Evolutionary conservation across 73 alveolate genomes (phyloP).

Genomic region (Symbiodinium pilosum): DNA sequence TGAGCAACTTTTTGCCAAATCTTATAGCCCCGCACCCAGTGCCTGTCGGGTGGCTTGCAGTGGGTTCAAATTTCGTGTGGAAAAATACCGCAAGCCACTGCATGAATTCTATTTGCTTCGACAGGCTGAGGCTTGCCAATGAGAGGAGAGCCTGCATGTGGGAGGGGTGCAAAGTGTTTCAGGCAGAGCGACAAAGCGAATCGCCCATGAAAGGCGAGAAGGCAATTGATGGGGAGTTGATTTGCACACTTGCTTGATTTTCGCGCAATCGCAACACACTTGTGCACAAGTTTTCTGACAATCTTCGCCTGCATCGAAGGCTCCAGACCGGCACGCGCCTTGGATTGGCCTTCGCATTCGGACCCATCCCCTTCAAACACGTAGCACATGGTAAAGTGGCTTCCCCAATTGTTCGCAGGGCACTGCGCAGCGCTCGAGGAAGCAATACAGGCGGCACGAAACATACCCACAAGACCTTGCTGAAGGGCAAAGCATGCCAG

Average conservation of each 20-base stretch:
- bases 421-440: conserved; percentile 35
- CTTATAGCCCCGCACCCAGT: no score
- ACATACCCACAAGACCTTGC: no score
- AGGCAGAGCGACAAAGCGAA: conserved; percentile 86
- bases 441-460: conserved; percentile 44
- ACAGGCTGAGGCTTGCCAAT: not conserved
- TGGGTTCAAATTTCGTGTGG: no score
- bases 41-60: no score
- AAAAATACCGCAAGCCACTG: no score
- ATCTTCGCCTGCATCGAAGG: conserved; percentile 27
- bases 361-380: no score
- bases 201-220: conserved; percentile 77
- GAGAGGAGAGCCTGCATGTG: no score
- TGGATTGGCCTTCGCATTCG: no score
- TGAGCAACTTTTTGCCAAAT: conserved; percentile 43
- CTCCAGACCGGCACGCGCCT: conserved; percentile 31
- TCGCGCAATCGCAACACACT: no score
- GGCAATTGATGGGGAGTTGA: not conserved
- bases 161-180: no score
- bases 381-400: no score
- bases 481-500: not conserved
- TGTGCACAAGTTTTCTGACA: no score
- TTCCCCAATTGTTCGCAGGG: conserved; percentile 44
- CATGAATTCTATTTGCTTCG: not conserved
- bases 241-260: not conserved